A percentile compares a stretch with the other conserved stretches of the same genome.
Conservation (phyloP, 805 yeast species). For the Candida schatavii region DNA sequence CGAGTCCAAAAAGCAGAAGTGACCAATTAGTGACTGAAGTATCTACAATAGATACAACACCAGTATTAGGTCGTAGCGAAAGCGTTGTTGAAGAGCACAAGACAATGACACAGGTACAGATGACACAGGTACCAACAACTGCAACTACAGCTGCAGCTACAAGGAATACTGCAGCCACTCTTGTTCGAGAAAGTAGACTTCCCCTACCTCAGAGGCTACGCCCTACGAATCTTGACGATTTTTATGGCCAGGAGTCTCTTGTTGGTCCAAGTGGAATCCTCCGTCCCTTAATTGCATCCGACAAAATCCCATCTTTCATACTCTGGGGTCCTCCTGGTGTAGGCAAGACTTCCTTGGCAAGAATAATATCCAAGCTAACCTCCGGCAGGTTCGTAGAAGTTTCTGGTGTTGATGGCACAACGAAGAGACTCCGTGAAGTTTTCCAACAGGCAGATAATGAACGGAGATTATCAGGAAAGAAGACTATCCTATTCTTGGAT, state of each 20-base stretch:
- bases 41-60: not conserved
- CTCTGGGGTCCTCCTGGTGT: slow-evolving; percentile 47
- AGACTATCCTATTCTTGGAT: slow-evolving; percentile 43
- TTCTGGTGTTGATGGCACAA: slow-evolving; percentile 37
- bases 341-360: slow-evolving; percentile 42
- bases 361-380: slow-evolving; percentile 34
- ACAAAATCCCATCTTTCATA: slow-evolving; percentile 37
- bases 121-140: not conserved
- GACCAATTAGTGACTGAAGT: not conserved
- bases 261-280: slow-evolving; percentile 36
- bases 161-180: not conserved
- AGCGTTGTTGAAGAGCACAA: not conserved
- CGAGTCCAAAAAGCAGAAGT: not conserved
- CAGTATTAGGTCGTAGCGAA: no score
- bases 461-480: slow-evolving; percentile 28
- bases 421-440: slow-evolving; percentile 33
- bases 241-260: slow-evolving; percentile 41
- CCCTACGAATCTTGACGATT: slow-evolving; percentile 37
- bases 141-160: not conserved
- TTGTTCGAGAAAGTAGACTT: slow-evolving; percentile 18
- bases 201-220: slow-evolving; percentile 43
- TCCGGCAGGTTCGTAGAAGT: slow-evolving; percentile 35
- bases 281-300: slow-evolving; percentile 31
- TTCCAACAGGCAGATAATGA: slow-evolving; percentile 38
- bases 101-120: not conserved